These are phyloP conservation scores for Sonneratia alba DNA, from an alignment of 345 rosid genomes.

Conservation along the genomic window DNA sequence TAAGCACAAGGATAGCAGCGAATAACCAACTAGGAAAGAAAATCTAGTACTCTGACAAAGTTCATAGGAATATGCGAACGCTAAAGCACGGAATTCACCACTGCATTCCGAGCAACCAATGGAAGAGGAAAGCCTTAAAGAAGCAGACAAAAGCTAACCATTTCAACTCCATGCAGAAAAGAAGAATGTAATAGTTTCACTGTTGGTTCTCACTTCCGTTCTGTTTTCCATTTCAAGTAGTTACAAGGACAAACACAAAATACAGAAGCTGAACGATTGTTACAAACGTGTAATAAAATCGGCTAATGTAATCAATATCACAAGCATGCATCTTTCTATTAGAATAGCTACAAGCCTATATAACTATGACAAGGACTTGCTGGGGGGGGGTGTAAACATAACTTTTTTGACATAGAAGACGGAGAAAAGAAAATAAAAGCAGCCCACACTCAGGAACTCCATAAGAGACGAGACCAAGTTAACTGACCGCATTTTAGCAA, in stretches of 20 bases:
- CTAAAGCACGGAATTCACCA: background rate
- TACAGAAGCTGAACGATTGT: background rate
- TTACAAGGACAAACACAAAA: background rate
- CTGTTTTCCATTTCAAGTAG: too few species aligned
- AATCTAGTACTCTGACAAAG: background rate
- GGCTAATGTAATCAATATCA: background rate
- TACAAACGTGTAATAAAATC: background rate
- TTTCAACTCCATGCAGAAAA: background rate
- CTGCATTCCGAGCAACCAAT: background rate
- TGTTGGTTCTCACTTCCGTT: background rate
- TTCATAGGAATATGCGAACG: background rate
- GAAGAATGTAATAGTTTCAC: background rate
- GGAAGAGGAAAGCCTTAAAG: background rate
- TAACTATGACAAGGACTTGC: background rate
- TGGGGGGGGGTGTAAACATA: background rate
- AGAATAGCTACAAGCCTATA: background rate
- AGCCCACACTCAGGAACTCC: background rate
- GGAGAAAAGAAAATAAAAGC: background rate
- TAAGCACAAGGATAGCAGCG: background rate
- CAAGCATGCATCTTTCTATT: slow-evolving; percentile 3
- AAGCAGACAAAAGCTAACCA: background rate
- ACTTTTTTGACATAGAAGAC: background rate
- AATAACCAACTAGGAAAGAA: background rate
- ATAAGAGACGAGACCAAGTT: background rate
- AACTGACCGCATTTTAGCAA: background rate